Evolutionary conservation across 352 stramenopile genomes (phyloP), one percentile per base, ranked within the genome.

Genomic region (Globisporangium canariense): DNA sequence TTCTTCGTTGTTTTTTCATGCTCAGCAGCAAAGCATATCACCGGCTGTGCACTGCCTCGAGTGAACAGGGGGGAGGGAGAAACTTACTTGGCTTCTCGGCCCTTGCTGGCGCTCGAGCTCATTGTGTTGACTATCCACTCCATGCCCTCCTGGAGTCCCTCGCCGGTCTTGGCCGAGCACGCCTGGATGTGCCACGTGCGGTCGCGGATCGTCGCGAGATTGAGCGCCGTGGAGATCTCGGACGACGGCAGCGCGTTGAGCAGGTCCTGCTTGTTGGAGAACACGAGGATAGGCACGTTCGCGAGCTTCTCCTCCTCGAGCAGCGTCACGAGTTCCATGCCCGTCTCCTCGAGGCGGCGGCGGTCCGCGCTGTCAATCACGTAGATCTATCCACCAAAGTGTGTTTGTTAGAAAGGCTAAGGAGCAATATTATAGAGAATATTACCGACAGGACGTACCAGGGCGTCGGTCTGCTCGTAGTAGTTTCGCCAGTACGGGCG

Each of bases 401-500:
- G 1, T n/a, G 1, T 18, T 28, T 28, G 30, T 58, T 43, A 58
- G 51, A 11, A 10, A 38, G 11, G 28, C 47, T 30, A 32, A 20
- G 49, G 34, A 54, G 10, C 11, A 22, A 11, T 36, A 28, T 6
- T 9, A 38, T 7, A 32, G 3, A 14, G 20, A 4, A 55, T 38
- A 25, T 10, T 22, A 52, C 16, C 4, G 14, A 38, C 22, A 46
- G 3, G 6, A 61, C 74, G 40, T 65, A 93, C 82, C 57, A 98
- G 70, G 6, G 91, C 93, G 69, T 98, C 95, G 2, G 95, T 98
- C 75, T 98, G 78, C 81, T 99, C 98, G 76, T 99, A 99, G 81
- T 99, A 99, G 83, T 99, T 99, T 46, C 97, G 86, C 98, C 98
- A 99, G 79, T 99, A 99, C 6, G 97, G 94, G 22, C 97, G 91